Evolutionary conservation across 371 early-diverging fungal genomes (phyloP), one percentile per base, ranked within the genome.

Genomic region (Batkoa obscura): DNA sequence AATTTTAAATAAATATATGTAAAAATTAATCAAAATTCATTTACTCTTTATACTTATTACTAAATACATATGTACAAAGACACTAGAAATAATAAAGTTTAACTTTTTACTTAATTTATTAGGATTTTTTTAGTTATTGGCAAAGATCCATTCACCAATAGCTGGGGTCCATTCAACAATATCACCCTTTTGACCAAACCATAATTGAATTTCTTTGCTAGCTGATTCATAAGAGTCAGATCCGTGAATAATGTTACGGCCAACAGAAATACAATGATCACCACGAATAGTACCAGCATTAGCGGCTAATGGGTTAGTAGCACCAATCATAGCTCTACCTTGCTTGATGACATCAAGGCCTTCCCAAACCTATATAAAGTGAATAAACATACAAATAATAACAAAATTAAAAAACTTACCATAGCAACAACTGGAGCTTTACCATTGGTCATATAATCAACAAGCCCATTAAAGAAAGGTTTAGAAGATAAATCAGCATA

Each of bases 251-350:
- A 99, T 76, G 85, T 99, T 99, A 68, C 83, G 83, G 52, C 89
- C 87, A 57, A 66, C 83, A 59, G 89, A 91, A 58, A 94, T 80
- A 67, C 86, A 83, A 72, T 81, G 93, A 80, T 99, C 99, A 66
- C 97, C 99, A 73, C 99, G 90, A 80, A 99, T 99, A 73, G 98
- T 94, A 65, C 99, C 99, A 59, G 96, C 88, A 59, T 76, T 79
- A 60, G 92, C 88, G 66, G 83, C 84, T 66, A 90, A 73, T 65
- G 88, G 88, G 84, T 87, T 84, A 74, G 88, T 88, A 70, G 79
- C 90, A 65, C 99, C 99, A 61, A 99, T 83, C 74, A 99, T 78
- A 61, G 76, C 76, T 70, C 99, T 90, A 61, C 95, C 97, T 65
- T 84, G 81, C 78, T 86, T 86, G 75, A 99, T 96, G 60, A 80